Evolutionary conservation across 306 rosid genomes (phyloP).

Genomic region (Adenanthera pavonina): DNA sequence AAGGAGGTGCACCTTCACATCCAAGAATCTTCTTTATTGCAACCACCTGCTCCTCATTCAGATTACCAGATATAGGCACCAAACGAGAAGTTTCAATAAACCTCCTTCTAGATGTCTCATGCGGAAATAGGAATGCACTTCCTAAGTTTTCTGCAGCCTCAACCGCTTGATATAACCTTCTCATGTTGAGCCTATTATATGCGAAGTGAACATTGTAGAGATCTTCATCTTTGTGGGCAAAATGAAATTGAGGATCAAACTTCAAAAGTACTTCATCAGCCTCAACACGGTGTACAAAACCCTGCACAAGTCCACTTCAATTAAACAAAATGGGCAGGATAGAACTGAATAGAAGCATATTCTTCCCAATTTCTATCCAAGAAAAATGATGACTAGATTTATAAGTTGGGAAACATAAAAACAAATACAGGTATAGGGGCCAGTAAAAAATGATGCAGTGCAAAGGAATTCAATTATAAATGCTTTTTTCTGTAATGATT

Average conservation of each 20-base stretch:
- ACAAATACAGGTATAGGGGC: background rate
- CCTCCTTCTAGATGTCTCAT: conserved; percentile 49
- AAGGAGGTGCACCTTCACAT: conserved; percentile 71
- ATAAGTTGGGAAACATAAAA: conserved; percentile 13
- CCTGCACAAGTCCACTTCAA: conserved; percentile 48
- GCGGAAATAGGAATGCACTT: conserved; percentile 56
- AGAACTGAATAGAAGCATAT: background rate
- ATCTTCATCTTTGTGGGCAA: conserved; percentile 42
- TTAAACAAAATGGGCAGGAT: background rate
- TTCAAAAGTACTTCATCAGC: conserved; percentile 62
- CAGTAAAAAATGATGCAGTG: conserved; percentile 4
- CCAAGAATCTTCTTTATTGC: conserved; percentile 63
- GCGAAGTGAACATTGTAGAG: conserved; percentile 55
- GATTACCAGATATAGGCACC: conserved; percentile 49
- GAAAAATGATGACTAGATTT: background rate
- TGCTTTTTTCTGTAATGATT: background rate
- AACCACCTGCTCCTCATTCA: conserved; percentile 58
- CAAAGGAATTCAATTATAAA: background rate
- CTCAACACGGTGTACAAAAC: conserved; percentile 64
- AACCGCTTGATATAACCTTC: conserved; percentile 66
- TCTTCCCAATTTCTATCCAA: background rate
- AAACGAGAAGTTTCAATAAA: conserved; percentile 39
- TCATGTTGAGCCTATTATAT: conserved; percentile 55
- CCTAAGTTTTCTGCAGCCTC: conserved; percentile 52
- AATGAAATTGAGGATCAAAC: conserved; percentile 57